Conservation (phyloP, 148 eudicot genomes). For the Simmondsia chinensis region DNA sequence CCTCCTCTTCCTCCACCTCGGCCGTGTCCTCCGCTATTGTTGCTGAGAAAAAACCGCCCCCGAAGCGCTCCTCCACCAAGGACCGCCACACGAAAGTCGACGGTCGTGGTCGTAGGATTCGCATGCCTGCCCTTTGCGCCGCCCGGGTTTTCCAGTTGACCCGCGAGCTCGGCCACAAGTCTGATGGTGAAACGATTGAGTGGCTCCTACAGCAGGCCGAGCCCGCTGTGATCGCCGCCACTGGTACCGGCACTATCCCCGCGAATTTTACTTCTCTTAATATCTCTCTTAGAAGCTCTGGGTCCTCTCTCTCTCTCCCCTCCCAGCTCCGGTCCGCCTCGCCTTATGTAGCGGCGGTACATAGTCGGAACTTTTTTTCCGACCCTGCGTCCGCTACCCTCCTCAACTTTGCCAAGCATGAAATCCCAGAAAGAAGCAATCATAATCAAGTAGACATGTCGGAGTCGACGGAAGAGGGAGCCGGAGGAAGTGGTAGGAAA, state of each 20-base stretch:
- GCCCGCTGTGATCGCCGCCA: slow-evolving; percentile 92
- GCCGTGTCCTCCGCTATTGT: slow-evolving; percentile 16
- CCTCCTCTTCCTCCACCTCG: slow-evolving; percentile 4
- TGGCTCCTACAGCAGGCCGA: slow-evolving; percentile 97
- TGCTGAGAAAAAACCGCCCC: slow-evolving; percentile 45
- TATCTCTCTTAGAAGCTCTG: slow-evolving; percentile 82
- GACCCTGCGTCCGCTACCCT: slow-evolving; percentile 39
- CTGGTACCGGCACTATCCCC: slow-evolving; percentile 96
- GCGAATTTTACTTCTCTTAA: slow-evolving; percentile 91
- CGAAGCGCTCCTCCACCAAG: slow-evolving; percentile 74
- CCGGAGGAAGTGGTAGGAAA: slow-evolving; percentile 29
- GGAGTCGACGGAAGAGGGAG: slow-evolving; percentile 38
- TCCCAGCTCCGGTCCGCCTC: slow-evolving; percentile 61
- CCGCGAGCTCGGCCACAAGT: slow-evolving; percentile 85
- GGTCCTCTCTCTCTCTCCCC: slow-evolving; percentile 76
- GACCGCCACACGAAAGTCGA: slow-evolving; percentile 97
- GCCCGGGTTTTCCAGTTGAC: slow-evolving; percentile 96
- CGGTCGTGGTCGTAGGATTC: slow-evolving; percentile 94
- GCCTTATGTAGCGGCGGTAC: no score
- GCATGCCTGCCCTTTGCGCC: slow-evolving; percentile 94
- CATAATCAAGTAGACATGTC: slow-evolving; percentile 26
- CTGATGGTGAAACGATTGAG: slow-evolving; percentile 93
- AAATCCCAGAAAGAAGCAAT: neutral
- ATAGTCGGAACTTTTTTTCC: slow-evolving; percentile 45
- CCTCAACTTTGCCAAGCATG: slow-evolving; percentile 18